phyloP scores from a whole-genome alignment of 257 asterid genomes.

The Knoxia roxburghii region DNA sequence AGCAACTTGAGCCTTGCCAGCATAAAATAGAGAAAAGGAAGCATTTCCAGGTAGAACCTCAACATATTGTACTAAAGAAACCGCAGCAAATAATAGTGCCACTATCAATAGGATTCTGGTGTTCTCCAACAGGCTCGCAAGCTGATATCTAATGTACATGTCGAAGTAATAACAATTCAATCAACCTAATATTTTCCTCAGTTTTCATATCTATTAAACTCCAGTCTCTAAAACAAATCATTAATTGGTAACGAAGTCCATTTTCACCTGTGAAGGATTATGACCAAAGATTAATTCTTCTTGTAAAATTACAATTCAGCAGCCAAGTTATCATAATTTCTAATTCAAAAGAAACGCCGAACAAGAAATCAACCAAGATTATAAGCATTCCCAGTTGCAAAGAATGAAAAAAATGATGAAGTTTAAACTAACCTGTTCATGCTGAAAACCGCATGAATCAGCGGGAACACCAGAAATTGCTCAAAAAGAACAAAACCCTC shows the following conservation, averaged over 20 bases:
- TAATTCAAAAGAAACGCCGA: neutral
- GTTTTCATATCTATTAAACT: neutral
- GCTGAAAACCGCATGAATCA: neutral
- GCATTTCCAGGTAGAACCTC: constrained; percentile 54
- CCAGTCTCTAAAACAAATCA: neutral
- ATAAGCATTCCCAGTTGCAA: too few relatives aligned
- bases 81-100: constrained; percentile 46
- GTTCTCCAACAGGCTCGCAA: constrained; percentile 38
- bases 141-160: constrained; percentile 44
- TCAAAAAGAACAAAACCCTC: neutral
- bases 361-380: neutral
- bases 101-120: constrained; percentile 49
- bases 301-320: neutral
- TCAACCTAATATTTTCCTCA: neutral
- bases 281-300: too few relatives aligned
- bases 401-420: neutral
- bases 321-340: too few relatives aligned
- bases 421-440: neutral
- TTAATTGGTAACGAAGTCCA: neutral
- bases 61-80: constrained; percentile 52
- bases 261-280: neutral
- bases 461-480: neutral
- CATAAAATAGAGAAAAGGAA: constrained; percentile 38
- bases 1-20: constrained; percentile 25
- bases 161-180: constrained; percentile 16